A percentile compares a stretch with the other conserved stretches of the same genome.
phyloP scores from a whole-genome alignment of 176 grass and related monocot species.

The Carex pumila region DNA sequence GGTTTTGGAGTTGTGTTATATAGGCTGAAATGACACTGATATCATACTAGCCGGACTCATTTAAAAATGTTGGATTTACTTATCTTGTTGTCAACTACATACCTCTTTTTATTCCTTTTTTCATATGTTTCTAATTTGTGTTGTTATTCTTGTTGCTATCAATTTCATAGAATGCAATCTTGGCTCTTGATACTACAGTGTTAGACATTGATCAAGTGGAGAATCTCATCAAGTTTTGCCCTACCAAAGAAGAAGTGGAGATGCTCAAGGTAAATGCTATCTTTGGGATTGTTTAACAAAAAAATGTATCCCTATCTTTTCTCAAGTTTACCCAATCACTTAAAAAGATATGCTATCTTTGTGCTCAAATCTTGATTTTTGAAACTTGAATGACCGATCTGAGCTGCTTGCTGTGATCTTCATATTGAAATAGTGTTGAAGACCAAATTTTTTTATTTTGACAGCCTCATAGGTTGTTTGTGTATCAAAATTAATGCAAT shows the following conservation, averaged over 20 bases:
- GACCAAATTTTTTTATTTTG: no score
- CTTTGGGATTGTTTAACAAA: not conserved
- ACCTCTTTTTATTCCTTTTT: constrained; percentile 8
- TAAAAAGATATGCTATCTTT: not conserved
- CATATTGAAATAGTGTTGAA: not conserved
- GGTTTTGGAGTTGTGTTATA: no score
- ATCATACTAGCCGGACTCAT: no score
- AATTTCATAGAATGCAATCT: constrained; percentile 57
- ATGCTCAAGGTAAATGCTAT: constrained; percentile 74
- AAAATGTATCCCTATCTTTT: constrained; percentile 3
- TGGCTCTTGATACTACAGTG: constrained; percentile 76
- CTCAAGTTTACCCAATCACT: not conserved
- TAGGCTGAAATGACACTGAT: no score
- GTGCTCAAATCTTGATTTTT: not conserved
- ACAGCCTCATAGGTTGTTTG: not conserved
- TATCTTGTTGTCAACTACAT: constrained; percentile 14
- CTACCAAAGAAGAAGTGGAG: constrained; percentile 95
- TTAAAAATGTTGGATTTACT: not conserved
- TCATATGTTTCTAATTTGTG: constrained; percentile 9
- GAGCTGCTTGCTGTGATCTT: not conserved
- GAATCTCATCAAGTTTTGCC: constrained; percentile 99
- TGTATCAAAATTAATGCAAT: not conserved
- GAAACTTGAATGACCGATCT: not conserved
- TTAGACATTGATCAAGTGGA: constrained; percentile 98
- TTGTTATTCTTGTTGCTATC: not conserved